Conservation (phyloP, 148 eudicot species). For the Rhododendron ferrugineum region DNA sequence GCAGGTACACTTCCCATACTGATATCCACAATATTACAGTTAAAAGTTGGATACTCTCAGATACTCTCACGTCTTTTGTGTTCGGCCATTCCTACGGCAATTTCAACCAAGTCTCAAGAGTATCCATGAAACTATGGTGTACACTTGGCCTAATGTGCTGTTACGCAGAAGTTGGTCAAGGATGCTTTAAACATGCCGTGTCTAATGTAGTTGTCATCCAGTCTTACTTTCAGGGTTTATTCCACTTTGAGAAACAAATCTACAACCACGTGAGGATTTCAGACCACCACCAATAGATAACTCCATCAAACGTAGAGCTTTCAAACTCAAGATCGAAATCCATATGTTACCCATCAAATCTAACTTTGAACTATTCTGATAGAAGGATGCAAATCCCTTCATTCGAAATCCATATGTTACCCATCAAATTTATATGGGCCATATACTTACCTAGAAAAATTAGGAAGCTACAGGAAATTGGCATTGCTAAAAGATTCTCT, state of each 20-base stretch:
- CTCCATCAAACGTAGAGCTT: neutral
- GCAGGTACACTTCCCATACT: neutral
- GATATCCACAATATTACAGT: neutral
- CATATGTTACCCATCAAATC: neutral
- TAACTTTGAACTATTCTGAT: neutral
- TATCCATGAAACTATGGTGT: neutral
- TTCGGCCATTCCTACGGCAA: neutral
- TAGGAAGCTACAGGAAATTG: neutral
- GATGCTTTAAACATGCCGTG: neutral
- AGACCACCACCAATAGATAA: neutral
- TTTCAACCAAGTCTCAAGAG: neutral
- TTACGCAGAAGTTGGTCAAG: neutral
- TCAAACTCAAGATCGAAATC: neutral
- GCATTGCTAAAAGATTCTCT: neutral
- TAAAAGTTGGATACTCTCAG: neutral
- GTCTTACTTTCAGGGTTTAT: neutral
- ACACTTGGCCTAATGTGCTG: neutral
- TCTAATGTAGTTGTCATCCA: neutral
- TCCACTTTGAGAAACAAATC: neutral
- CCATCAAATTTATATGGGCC: neutral
- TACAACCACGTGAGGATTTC: neutral
- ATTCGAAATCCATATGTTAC: neutral
- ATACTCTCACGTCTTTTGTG: no score
- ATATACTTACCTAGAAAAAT: neutral
- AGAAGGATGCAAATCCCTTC: neutral